A percentile compares a stretch with the other conserved stretches of the same genome.
phyloP scores from a whole-genome alignment of 208 protist species.

The Trypanosoma vivax region DNA sequence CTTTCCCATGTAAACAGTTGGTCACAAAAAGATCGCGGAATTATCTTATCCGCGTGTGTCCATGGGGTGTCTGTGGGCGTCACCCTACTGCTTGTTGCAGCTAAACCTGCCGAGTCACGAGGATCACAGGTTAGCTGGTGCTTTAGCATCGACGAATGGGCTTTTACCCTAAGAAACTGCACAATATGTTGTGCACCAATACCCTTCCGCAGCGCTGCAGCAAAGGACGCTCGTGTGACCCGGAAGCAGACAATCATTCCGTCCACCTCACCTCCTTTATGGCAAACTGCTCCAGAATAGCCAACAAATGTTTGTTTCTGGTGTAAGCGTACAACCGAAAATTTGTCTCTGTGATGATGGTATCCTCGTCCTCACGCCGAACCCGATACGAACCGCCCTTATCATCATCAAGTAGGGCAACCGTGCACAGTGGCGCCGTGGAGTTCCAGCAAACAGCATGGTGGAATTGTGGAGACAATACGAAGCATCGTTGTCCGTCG shows the following conservation, averaged over 20 bases:
- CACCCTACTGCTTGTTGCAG: neutral
- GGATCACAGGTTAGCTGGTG: constrained; percentile 21
- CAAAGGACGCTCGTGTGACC: constrained; percentile 77
- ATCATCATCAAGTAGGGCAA: constrained; percentile 31
- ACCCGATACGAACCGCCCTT: constrained; percentile 7
- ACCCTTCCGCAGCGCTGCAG: constrained; percentile 58
- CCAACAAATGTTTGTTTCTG: constrained; percentile 56
- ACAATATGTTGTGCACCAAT: constrained; percentile 73
- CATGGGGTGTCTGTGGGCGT: constrained; percentile 5
- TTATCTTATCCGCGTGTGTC: constrained; percentile 16
- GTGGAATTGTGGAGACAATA: constrained; percentile 63
- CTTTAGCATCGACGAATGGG: constrained; percentile 78
- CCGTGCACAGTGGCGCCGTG: constrained; percentile 52
- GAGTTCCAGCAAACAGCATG: constrained; percentile 68
- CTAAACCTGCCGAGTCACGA: neutral
- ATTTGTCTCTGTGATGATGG: constrained; percentile 90
- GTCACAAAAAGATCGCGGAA: constrained; percentile 86
- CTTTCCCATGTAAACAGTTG: constrained; percentile 85
- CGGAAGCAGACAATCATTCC: constrained; percentile 73
- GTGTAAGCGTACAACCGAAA: constrained; percentile 89
- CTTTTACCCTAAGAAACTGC: constrained; percentile 75
- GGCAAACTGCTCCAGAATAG: constrained; percentile 79
- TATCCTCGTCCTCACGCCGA: constrained; percentile 80
- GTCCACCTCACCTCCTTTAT: constrained; percentile 57
- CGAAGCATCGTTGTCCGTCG: constrained; percentile 45